Conservation (phyloP, 306 rosid genomes). For the Acacia melanoxylon region DNA sequence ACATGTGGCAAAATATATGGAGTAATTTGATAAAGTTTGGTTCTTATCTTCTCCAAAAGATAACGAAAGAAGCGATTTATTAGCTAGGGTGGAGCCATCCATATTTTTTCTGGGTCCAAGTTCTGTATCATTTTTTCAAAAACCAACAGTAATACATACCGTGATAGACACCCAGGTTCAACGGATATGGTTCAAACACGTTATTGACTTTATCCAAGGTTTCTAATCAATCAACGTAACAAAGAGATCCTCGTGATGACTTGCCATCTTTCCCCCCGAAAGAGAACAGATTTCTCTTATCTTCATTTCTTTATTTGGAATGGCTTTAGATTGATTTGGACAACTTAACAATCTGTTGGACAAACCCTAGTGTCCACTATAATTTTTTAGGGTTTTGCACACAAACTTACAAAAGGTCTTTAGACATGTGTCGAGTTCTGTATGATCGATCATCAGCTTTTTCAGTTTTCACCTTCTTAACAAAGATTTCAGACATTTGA, state of each 20-base stretch:
- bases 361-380: conserved; percentile 6
- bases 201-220: neutral
- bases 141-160: neutral
- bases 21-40: neutral
- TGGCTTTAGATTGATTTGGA: conserved; percentile 11
- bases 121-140: neutral
- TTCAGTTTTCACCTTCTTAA: neutral
- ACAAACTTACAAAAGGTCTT: neutral
- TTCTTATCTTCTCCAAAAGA: neutral
- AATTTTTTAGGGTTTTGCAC: neutral
- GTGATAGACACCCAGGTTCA: neutral
- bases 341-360: neutral
- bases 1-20: neutral
- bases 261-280: neutral
- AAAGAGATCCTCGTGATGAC: neutral
- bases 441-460: neutral
- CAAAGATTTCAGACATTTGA: neutral
- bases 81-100: neutral
- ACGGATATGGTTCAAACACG: neutral
- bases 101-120: neutral
- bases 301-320: conserved; percentile 22
- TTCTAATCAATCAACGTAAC: too few species aligned
- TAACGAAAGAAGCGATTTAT: neutral
- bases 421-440: neutral
- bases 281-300: neutral